A percentile compares a stretch with the other conserved stretches of the same genome.
Conservation (phyloP, 257 asterid genomes). For the Salvia rosmarinus region DNA sequence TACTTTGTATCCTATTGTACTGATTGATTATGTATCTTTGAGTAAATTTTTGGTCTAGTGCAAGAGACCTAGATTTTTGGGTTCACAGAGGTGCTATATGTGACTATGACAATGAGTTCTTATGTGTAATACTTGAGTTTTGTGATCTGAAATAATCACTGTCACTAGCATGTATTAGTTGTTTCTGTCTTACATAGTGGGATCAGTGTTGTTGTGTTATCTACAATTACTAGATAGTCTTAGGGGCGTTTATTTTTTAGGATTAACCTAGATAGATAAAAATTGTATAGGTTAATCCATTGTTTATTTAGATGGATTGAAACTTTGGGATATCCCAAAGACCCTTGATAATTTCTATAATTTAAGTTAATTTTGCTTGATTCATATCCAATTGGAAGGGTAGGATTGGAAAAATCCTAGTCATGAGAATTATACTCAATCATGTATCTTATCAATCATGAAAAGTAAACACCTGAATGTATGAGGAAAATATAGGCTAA, state of each 20-base stretch:
- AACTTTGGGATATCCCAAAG: too few relatives aligned
- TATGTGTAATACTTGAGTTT: background rate
- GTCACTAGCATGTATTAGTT: slow-evolving; percentile 5
- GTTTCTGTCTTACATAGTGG: background rate
- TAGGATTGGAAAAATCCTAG: too few relatives aligned
- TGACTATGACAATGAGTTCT: background rate
- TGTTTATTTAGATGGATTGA: too few relatives aligned
- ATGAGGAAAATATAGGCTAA: background rate
- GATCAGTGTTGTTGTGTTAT: background rate
- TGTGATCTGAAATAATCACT: background rate
- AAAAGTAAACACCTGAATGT: background rate
- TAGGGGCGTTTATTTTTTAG: too few relatives aligned
- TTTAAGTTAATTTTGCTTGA: too few relatives aligned
- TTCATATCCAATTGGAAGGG: too few relatives aligned
- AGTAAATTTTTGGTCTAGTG: background rate
- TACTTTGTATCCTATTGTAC: background rate
- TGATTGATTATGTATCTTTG: background rate
- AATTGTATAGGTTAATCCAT: too few relatives aligned
- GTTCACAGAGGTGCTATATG: background rate
- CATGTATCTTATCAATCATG: too few relatives aligned
- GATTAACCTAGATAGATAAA: too few relatives aligned
- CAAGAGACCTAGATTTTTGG: background rate
- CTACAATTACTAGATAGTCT: background rate
- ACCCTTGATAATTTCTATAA: too few relatives aligned
- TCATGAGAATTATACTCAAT: too few relatives aligned